A percentile compares a stretch with the other conserved stretches of the same genome.
Evolutionary conservation across 805 yeast genomes (phyloP).

Genomic region (Starmerella khaoyaiensis): DNA sequence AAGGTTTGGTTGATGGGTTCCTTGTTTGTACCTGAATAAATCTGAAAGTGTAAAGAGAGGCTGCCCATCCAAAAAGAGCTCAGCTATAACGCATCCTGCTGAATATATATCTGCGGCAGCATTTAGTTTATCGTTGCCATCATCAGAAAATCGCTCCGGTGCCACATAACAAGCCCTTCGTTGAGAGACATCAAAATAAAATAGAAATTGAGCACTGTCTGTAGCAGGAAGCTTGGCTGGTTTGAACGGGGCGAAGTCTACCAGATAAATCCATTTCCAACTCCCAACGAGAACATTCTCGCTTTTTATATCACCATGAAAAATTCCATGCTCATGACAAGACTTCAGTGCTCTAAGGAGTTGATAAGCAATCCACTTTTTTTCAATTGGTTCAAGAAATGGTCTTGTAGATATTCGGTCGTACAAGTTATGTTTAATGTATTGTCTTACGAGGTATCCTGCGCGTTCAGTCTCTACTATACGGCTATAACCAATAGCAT

Average conservation of each 20-base stretch:
- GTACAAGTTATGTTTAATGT: slow-evolving; percentile 64
- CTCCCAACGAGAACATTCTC: slow-evolving; percentile 80
- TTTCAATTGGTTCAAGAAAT: slow-evolving; percentile 66
- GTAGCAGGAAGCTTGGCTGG: slow-evolving; percentile 82
- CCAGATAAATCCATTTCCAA: slow-evolving; percentile 73
- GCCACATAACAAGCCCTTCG: slow-evolving; percentile 83
- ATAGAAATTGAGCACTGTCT: slow-evolving; percentile 82
- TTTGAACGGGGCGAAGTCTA: slow-evolving; percentile 77
- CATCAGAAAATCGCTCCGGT: slow-evolving; percentile 65
- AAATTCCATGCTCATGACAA: slow-evolving; percentile 49
- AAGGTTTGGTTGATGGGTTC: slow-evolving; percentile 54
- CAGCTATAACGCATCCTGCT: slow-evolving; percentile 70
- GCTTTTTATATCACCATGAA: slow-evolving; percentile 84
- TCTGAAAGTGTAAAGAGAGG: slow-evolving; percentile 80
- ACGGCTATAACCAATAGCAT: slow-evolving; percentile 57
- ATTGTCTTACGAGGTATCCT: slow-evolving; percentile 77
- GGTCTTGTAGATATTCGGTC: slow-evolving; percentile 83
- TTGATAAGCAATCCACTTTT: slow-evolving; percentile 75
- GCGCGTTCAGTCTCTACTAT: slow-evolving; percentile 84
- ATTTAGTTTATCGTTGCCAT: slow-evolving; percentile 30
- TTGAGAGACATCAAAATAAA: slow-evolving; percentile 82
- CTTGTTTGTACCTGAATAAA: slow-evolving; percentile 63
- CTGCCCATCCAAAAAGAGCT: slow-evolving; percentile 72
- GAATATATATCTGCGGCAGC: slow-evolving; percentile 59
- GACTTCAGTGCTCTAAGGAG: slow-evolving; percentile 47